A percentile compares a stretch with the other conserved stretches of the same genome.
Evolutionary conservation across 345 rosid species (phyloP).

Genomic region (Moricandia moricandioides): DNA sequence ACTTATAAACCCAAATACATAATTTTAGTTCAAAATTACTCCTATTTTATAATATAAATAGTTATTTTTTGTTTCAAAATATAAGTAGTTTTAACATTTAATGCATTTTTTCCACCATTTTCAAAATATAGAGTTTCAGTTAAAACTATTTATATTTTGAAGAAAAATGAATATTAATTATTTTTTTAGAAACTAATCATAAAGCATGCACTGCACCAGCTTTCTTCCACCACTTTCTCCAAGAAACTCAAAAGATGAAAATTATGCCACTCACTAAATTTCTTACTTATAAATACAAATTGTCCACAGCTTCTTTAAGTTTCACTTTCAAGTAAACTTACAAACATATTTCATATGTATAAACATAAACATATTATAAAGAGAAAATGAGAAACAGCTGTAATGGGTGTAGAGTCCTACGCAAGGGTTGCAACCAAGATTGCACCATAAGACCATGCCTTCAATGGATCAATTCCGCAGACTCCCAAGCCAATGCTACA

Average conservation of each 20-base stretch:
- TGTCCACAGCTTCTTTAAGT: conserved; percentile 13
- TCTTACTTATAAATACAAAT: conserved; percentile 27
- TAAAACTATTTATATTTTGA: too few relatives aligned
- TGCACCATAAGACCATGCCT: conserved; percentile 68
- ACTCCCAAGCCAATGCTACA: conserved; percentile 70
- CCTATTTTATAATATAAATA: too few relatives aligned
- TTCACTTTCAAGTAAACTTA: conserved; percentile 1
- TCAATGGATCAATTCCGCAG: conserved; percentile 64
- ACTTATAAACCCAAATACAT: neutral
- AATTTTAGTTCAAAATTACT: neutral
- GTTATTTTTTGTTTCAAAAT: too few relatives aligned
- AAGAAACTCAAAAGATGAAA: conserved; percentile 31
- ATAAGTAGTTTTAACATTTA: too few relatives aligned
- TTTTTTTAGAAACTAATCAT: conserved; percentile 11
- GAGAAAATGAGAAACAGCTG: conserved; percentile 56
- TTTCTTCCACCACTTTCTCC: conserved; percentile 40
- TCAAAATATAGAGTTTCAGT: too few relatives aligned
- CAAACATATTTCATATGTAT: conserved; percentile 8
- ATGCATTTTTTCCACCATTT: too few relatives aligned
- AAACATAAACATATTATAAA: neutral
- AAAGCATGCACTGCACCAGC: conserved; percentile 15
- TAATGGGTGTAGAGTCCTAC: conserved; percentile 65
- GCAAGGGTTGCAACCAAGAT: conserved; percentile 64
- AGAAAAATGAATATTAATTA: too few relatives aligned
- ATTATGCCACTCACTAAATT: conserved; percentile 16